phyloP scores from a whole-genome alignment of 208 protist genomes.

The Angomonas ambiguus region DNA sequence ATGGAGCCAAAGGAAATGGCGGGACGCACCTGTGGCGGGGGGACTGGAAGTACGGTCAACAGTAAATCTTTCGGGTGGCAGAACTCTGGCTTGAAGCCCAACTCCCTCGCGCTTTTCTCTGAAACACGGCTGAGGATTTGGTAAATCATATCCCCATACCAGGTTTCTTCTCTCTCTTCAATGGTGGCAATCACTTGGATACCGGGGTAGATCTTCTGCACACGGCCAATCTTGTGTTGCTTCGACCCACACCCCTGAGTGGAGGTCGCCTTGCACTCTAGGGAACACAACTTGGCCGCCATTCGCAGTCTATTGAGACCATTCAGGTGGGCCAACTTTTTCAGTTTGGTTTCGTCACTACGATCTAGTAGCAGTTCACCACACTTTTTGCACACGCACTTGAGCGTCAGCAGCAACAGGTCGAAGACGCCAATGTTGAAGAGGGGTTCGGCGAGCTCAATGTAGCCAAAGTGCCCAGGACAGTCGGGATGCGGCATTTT shows the following conservation, averaged over 20 bases:
- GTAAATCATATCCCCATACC: constrained; percentile 71
- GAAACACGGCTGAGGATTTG: constrained; percentile 73
- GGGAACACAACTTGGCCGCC: constrained; percentile 61
- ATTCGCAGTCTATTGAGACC: constrained; percentile 73
- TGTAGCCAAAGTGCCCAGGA: constrained; percentile 99
- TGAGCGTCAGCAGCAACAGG: constrained; percentile 92
- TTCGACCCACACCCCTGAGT: constrained; percentile 59
- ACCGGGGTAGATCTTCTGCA: constrained; percentile 65
- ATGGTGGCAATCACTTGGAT: constrained; percentile 64
- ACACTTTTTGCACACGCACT: constrained; percentile 97
- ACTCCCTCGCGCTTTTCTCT: constrained; percentile 51
- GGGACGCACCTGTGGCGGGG: constrained; percentile 97
- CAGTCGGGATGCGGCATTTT: constrained; percentile 74
- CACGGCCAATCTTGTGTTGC: constrained; percentile 73
- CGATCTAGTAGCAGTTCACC: constrained; percentile 86
- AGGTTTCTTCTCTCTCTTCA: constrained; percentile 67
- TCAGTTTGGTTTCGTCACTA: constrained; percentile 32
- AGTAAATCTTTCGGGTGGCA: constrained; percentile 91
- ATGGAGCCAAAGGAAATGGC: constrained; percentile 86
- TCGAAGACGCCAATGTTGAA: constrained; percentile 97
- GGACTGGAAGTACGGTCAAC: constrained; percentile 94
- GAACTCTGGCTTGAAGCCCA: constrained; percentile 71
- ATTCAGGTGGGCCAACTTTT: constrained; percentile 45
- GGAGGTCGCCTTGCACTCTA: constrained; percentile 51
- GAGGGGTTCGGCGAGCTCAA: constrained; percentile 96